Evolutionary conservation across 192 early-diverging fungal species (phyloP).

Genomic region (Fimicolochytrium jonesii): DNA sequence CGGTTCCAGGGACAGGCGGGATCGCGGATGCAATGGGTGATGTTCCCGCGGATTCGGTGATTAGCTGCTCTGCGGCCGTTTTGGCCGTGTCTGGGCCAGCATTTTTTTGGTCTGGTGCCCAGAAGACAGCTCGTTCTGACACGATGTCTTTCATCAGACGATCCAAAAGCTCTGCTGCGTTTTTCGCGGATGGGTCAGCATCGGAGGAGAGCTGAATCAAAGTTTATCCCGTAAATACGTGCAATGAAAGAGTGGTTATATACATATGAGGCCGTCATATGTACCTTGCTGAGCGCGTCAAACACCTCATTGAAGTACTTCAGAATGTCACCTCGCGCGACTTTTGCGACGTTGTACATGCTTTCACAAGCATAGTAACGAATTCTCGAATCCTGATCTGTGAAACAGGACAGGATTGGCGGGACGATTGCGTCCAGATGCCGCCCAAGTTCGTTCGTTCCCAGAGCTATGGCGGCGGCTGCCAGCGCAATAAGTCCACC

Average conservation of each 20-base stretch:
- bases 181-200: constrained; percentile 85
- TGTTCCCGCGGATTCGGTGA: constrained; percentile 16
- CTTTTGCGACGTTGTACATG: constrained; percentile 98
- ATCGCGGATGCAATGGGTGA: constrained; percentile 16
- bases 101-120: constrained; percentile 37
- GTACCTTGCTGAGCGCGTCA: constrained; percentile 90
- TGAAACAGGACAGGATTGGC: constrained; percentile 89
- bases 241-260: too few relatives aligned
- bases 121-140: constrained; percentile 79
- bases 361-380: constrained; percentile 98
- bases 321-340: constrained; percentile 82
- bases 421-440: constrained; percentile 70
- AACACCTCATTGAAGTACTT: constrained; percentile 95
- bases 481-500: constrained; percentile 94
- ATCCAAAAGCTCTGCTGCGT: constrained; percentile 91
- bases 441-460: constrained; percentile 63
- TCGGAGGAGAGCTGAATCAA: constrained; percentile 75
- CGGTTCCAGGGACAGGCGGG: constrained; percentile 36
- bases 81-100: neutral
- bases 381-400: constrained; percentile 87
- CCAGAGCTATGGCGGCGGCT: constrained; percentile 78
- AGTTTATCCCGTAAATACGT: neutral
- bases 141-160: constrained; percentile 96
- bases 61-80: too few relatives aligned
- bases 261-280: too few relatives aligned